Percentiles rank a stretch among this genome's conserved stretches.
Conservation (phyloP, 768 basidiomycete genomes). For the Russula sp. region DNA sequence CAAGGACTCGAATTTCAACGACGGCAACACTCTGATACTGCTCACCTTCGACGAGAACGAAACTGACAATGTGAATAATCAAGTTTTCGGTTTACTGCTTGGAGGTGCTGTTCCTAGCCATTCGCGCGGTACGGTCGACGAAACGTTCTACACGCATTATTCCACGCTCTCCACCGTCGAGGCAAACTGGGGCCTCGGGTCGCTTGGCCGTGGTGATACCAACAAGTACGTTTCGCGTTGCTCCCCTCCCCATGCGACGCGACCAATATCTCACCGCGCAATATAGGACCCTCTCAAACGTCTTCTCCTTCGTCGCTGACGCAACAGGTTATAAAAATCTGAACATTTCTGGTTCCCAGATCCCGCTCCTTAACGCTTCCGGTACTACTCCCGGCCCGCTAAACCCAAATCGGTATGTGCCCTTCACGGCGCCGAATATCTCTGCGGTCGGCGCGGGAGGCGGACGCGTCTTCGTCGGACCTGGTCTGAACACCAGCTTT, state of each 20-base stretch:
- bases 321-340: slow-evolving; percentile 41
- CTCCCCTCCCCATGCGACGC: background rate
- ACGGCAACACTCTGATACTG: slow-evolving; percentile 44
- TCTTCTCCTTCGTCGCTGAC: slow-evolving; percentile 47
- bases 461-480: slow-evolving; percentile 36
- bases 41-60: slow-evolving; percentile 60
- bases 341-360: slow-evolving; percentile 25
- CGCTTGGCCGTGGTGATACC: slow-evolving; percentile 53
- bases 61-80: slow-evolving; percentile 39
- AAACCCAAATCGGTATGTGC: slow-evolving; percentile 37
- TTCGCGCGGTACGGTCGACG: slow-evolving; percentile 42
- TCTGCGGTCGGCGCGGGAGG: slow-evolving; percentile 38
- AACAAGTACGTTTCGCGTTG: slow-evolving; percentile 34
- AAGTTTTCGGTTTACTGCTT: slow-evolving; percentile 40
- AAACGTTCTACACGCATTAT: slow-evolving; percentile 57
- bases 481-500: slow-evolving; percentile 33
- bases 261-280: background rate
- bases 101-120: slow-evolving; percentile 41
- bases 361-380: slow-evolving; percentile 37
- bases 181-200: slow-evolving; percentile 56
- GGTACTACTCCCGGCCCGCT: slow-evolving; percentile 40
- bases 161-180: slow-evolving; percentile 49
- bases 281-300: slow-evolving; percentile 37
- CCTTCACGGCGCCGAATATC: slow-evolving; percentile 41
- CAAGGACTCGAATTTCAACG: slow-evolving; percentile 47